A percentile compares a stretch with the other conserved stretches of the same genome.
phyloP scores from a whole-genome alignment of 345 rosid genomes.

The Raphanus raphanistrum region DNA sequence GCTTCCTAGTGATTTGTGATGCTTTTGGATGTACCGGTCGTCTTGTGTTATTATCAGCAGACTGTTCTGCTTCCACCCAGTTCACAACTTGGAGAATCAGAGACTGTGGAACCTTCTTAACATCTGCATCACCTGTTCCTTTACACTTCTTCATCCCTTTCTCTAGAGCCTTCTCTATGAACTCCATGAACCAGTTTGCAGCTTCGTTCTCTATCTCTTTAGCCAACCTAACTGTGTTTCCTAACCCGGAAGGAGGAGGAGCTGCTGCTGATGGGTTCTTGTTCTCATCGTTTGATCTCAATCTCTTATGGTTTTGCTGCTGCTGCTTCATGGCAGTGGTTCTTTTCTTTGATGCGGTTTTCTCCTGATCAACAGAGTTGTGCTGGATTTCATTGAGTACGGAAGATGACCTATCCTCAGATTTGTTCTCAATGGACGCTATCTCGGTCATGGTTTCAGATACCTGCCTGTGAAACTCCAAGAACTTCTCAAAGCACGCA shows the following conservation, averaged over 20 bases:
- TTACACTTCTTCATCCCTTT: constrained; percentile 70
- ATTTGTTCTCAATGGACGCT: constrained; percentile 48
- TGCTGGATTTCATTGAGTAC: constrained; percentile 56
- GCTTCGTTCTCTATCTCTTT: constrained; percentile 81
- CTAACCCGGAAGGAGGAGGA: constrained; percentile 39
- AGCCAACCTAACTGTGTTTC: constrained; percentile 59
- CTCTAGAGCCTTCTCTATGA: constrained; percentile 77
- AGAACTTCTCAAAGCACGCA: constrained; percentile 67
- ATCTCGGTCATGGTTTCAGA: constrained; percentile 62
- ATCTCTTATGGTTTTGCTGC: constrained; percentile 38
- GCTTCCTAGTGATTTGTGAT: constrained; percentile 64
- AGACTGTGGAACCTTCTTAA: constrained; percentile 69
- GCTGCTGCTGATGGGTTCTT: constrained; percentile 48
- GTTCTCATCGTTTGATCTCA: constrained; percentile 75
- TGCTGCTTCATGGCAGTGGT: constrained; percentile 40
- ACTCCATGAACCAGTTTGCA: constrained; percentile 92
- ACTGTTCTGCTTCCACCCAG: constrained; percentile 89
- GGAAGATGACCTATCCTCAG: constrained; percentile 39
- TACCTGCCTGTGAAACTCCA: constrained; percentile 82
- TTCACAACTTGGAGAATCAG: constrained; percentile 70
- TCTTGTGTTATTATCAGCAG: constrained; percentile 46
- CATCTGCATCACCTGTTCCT: constrained; percentile 48
- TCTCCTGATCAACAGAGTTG: constrained; percentile 54
- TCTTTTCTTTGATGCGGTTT: constrained; percentile 51
- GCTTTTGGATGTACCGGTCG: constrained; percentile 81